Evolutionary conservation across 352 stramenopile species (phyloP).

Genomic region (Pythium oligandrum): DNA sequence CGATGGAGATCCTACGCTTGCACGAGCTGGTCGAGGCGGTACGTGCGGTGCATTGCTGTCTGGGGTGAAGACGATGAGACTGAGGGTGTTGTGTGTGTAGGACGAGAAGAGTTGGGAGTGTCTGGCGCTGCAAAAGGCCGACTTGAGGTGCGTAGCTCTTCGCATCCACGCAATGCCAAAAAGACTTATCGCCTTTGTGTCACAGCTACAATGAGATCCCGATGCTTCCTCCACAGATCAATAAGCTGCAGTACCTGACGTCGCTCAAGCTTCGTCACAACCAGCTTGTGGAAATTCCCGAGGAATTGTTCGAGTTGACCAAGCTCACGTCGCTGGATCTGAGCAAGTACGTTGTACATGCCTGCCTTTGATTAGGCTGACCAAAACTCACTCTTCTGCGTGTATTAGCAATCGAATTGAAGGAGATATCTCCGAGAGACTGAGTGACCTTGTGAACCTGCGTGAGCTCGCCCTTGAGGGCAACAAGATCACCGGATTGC

Average conservation of each 20-base stretch:
- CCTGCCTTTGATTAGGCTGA: constrained; percentile 1
- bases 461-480: constrained; percentile 53
- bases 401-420: constrained; percentile 51
- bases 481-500: constrained; percentile 61
- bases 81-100: constrained; percentile 5
- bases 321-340: constrained; percentile 65
- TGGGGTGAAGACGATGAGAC: too few species aligned
- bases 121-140: constrained; percentile 55
- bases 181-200: not conserved
- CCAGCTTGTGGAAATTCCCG: constrained; percentile 36
- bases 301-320: constrained; percentile 49
- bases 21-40: constrained; percentile 57
- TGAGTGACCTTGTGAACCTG: constrained; percentile 52
- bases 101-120: constrained; percentile 77
- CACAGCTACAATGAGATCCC: constrained; percentile 74
- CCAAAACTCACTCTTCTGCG: constrained; percentile 9
- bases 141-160: constrained; percentile 44
- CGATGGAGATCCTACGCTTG: constrained; percentile 50
- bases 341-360: constrained; percentile 55
- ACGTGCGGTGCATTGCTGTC: not conserved
- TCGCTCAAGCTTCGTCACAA: constrained; percentile 80
- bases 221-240: constrained; percentile 42
- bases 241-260: constrained; percentile 36
- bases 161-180: not conserved
- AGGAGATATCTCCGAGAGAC: constrained; percentile 35